Evolutionary conservation across 2,329 filamentous ascomycete species (phyloP).

Genomic region (Aspergillus fructus): DNA sequence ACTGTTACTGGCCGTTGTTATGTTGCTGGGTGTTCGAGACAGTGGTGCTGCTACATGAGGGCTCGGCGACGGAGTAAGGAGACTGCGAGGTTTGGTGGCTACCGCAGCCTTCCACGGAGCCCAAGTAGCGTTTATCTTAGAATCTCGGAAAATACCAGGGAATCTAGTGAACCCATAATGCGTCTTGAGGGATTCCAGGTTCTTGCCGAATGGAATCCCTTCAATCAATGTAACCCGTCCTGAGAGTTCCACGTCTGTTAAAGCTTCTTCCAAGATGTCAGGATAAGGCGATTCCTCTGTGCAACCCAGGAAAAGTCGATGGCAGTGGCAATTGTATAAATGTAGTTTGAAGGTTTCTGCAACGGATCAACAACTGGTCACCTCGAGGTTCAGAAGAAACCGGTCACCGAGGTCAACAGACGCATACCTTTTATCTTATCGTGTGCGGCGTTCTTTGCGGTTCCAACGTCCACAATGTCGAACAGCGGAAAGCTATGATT

Average conservation of each 20-base stretch:
- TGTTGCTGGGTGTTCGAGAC: slow-evolving; percentile 42
- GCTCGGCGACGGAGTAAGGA: slow-evolving; percentile 38
- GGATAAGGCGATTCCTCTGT: slow-evolving; percentile 58
- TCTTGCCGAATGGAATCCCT: slow-evolving; percentile 56
- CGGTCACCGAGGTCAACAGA: too few species aligned
- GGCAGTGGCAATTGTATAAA: slow-evolving; percentile 59
- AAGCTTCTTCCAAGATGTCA: slow-evolving; percentile 51
- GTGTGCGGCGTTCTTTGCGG: slow-evolving; percentile 45
- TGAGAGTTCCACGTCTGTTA: slow-evolving; percentile 45
- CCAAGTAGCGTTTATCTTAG: slow-evolving; percentile 46
- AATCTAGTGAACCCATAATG: slow-evolving; percentile 53
- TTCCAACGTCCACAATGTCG: slow-evolving; percentile 51
- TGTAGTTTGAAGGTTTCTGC: slow-evolving; percentile 56
- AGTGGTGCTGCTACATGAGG: slow-evolving; percentile 29
- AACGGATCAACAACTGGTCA: slow-evolving; percentile 21
- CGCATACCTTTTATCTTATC: slow-evolving; percentile 49
- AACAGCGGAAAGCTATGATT: slow-evolving; percentile 52
- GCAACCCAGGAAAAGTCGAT: slow-evolving; percentile 60
- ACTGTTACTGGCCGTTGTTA: slow-evolving; percentile 36
- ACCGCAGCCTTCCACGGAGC: slow-evolving; percentile 34
- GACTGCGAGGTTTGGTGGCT: slow-evolving; percentile 27
- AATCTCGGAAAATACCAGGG: slow-evolving; percentile 53
- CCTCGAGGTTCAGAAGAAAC: slow-evolving; percentile 10
- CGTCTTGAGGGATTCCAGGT: slow-evolving; percentile 48
- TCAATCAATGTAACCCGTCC: slow-evolving; percentile 57